A percentile compares a stretch with the other conserved stretches of the same genome.
Evolutionary conservation across 768 basidiomycete genomes (phyloP).

Genomic region (Suillus ampliporus): DNA sequence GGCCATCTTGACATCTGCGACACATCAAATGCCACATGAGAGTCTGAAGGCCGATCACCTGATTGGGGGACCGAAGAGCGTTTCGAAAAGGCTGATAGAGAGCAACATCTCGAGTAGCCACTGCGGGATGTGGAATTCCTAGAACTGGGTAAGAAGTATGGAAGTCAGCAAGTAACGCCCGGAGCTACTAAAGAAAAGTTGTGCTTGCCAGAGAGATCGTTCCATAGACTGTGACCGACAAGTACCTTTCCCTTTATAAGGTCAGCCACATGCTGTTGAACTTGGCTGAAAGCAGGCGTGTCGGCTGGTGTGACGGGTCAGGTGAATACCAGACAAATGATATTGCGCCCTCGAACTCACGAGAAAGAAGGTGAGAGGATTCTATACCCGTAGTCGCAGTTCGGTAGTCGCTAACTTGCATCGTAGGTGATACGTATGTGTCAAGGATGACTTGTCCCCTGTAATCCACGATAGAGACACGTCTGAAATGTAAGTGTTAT

Average conservation of each 20-base stretch:
- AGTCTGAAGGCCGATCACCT: constrained; percentile 76
- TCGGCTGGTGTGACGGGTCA: constrained; percentile 25
- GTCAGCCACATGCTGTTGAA: constrained; percentile 70
- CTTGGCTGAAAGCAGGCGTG: constrained; percentile 60
- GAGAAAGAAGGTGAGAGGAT: constrained; percentile 43
- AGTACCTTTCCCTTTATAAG: constrained; percentile 73
- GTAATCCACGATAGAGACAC: constrained; percentile 61
- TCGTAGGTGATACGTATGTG: constrained; percentile 70
- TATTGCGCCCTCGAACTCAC: constrained; percentile 35
- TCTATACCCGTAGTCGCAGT: constrained; percentile 66
- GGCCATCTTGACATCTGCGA: constrained; percentile 74
- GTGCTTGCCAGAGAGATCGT: constrained; percentile 72
- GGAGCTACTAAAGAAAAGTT: constrained; percentile 12
- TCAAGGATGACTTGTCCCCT: constrained; percentile 65
- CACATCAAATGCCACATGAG: constrained; percentile 85
- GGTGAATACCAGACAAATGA: constrained; percentile 5
- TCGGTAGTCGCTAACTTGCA: constrained; percentile 73
- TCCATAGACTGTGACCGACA: constrained; percentile 81
- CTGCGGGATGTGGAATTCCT: constrained; percentile 80
- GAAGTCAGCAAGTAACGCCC: constrained; percentile 19
- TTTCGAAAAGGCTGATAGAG: constrained; percentile 82
- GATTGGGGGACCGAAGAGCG: constrained; percentile 67
- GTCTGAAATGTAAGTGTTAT: constrained; percentile 37
- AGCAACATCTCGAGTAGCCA: constrained; percentile 79
- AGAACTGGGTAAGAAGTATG: constrained; percentile 54